Conservation (phyloP, 2,329 filamentous ascomycete species). For the Aspergillus fumigatiaffinis region DNA sequence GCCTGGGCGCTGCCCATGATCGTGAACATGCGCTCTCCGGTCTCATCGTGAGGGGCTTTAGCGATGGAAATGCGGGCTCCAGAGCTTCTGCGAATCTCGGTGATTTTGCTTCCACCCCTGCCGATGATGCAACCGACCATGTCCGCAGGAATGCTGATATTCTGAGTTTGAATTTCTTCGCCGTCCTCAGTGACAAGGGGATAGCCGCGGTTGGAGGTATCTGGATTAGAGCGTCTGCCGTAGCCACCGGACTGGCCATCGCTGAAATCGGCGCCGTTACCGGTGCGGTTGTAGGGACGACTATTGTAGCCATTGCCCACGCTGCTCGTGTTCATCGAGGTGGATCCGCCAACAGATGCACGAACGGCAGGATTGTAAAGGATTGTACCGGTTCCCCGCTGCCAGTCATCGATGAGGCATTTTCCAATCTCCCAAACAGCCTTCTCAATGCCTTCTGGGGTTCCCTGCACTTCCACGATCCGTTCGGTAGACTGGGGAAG, state of each 20-base stretch:
- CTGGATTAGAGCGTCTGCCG: conserved; percentile 77
- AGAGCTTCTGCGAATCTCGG: conserved; percentile 95
- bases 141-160: conserved; percentile 98
- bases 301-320: conserved; percentile 51
- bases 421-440: conserved; percentile 99
- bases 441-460: conserved; percentile 90
- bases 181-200: conserved; percentile 93
- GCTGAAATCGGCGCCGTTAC: conserved; percentile 96
- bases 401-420: conserved; percentile 95
- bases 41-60: conserved; percentile 94
- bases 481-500: conserved; percentile 97
- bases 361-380: conserved; percentile 95
- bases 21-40: conserved; percentile 98
- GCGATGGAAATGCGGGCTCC: conserved; percentile 96
- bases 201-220: conserved; percentile 73
- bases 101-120: conserved; percentile 92
- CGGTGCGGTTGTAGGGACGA: conserved; percentile 83
- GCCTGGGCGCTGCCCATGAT: conserved; percentile 93
- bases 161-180: conserved; percentile 96
- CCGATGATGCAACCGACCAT: conserved; percentile 99
- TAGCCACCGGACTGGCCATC: conserved; percentile 65
- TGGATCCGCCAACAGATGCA: conserved; percentile 61
- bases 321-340: conserved; percentile 50
- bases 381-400: conserved; percentile 93
- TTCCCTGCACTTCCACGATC: conserved; percentile 94